Base-by-base conservation (phyloP, 306 rosid species). In the Cicer judaicum region DNA sequence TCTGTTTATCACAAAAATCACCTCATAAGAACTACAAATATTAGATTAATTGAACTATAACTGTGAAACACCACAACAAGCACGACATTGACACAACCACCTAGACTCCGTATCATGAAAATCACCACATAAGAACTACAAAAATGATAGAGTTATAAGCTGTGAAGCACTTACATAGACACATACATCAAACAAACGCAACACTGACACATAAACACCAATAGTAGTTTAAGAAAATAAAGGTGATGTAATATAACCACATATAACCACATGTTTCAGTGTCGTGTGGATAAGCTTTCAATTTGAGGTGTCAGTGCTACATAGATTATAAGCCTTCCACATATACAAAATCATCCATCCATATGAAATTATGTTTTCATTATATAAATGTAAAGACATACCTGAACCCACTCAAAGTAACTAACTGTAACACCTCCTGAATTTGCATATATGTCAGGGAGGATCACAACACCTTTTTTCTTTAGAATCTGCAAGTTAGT, bases 351-450 rank as follows among this genome's bases (percentile, higher is more conserved):
- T 29, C 5, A 29, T 29, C 36, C 38, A 19, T 62, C 15, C 19
- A 6, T 53, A 40, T 63, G 68, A 43, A 73, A 52, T 63, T 5
- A 64, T 11, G 9, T 4, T 5, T 50, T 70, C 10, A 63, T 61
- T 21, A 8, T 10, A 21, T 24, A 68, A 70, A 11, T 16, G 16
- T 24, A 6, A 6, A 1, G 21, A 21, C 7, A 29, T 78, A 93
- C 98, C 97, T 94, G 98, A 78, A 94, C 98, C 98, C 98, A 94
- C 50, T 94, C 98, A 46, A 94, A 90, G 77, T 94, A 94, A 78
- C 98, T 91, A 64, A 94, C 97, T 7, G 95, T 94, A 29, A 94
- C 98, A 0, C 98, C 98, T 79, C 98, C 98, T 40, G 97, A 92
- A 86, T 94, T 94, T 78, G 98, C 98, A 87, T 80, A 94, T 65